A percentile compares a stretch with the other conserved stretches of the same genome.
phyloP scores from a whole-genome alignment of 75 land plant species.

The Selaginella tamariscina region DNA sequence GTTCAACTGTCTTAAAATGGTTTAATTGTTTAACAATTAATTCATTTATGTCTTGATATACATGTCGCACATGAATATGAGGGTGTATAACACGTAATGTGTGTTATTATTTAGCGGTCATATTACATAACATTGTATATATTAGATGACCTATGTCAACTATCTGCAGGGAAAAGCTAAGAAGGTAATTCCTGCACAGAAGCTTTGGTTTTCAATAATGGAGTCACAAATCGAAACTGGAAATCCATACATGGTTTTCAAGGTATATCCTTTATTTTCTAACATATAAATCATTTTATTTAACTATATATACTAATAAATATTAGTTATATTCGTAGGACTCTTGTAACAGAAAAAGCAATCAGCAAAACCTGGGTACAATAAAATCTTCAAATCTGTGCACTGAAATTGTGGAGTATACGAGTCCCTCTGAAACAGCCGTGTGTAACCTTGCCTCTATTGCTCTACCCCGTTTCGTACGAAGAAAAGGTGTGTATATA shows the following conservation, averaged over 20 bases:
- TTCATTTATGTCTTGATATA: too few relatives aligned
- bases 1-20: neutral
- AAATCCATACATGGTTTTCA: slow-evolving; percentile 37
- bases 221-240: slow-evolving; percentile 92
- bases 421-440: slow-evolving; percentile 4
- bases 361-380: slow-evolving; percentile 8
- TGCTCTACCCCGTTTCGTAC: slow-evolving; percentile 2
- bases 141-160: too few relatives aligned
- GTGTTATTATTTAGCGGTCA: too few relatives aligned
- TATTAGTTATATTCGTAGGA: too few relatives aligned
- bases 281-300: neutral
- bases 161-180: slow-evolving; percentile 75
- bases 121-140: too few relatives aligned
- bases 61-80: too few relatives aligned
- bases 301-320: too few relatives aligned
- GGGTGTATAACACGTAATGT: too few relatives aligned
- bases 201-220: slow-evolving; percentile 76
- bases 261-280: neutral
- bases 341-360: slow-evolving; percentile 1
- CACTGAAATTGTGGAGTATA: slow-evolving; percentile 12
- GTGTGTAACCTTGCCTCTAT: slow-evolving; percentile 7
- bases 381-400: slow-evolving; percentile 10
- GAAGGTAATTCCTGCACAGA: slow-evolving; percentile 69
- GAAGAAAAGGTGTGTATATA: neutral
- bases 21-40: neutral